phyloP scores from a whole-genome alignment of 371 early-diverging fungal genomes.

The Gilbertella persicaria region DNA sequence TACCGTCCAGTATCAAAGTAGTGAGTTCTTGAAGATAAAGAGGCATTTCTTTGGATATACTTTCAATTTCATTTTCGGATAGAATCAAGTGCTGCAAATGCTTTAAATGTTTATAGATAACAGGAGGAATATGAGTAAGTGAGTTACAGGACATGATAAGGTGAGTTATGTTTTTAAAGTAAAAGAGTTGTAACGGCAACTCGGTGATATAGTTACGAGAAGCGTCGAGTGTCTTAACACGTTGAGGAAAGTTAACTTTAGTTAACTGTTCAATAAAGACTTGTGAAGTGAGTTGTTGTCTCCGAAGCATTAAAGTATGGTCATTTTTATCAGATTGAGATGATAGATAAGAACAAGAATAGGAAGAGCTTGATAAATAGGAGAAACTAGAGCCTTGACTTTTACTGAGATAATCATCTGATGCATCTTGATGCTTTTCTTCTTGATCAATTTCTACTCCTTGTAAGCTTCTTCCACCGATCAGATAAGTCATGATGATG shows the following conservation, averaged over 20 bases:
- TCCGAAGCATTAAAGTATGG: not conserved
- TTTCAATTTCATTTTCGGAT: conserved; percentile 50
- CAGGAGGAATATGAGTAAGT: conserved; percentile 47
- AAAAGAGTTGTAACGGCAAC: conserved; percentile 29
- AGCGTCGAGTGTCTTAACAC: conserved; percentile 38
- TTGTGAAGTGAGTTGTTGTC: conserved; percentile 4
- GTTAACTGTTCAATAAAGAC: conserved; percentile 2
- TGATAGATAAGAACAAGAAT: too few species aligned
- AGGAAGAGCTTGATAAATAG: too few species aligned
- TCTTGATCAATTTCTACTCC: not conserved
- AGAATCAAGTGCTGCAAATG: conserved; percentile 54
- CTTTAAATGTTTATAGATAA: conserved; percentile 46
- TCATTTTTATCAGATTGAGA: too few species aligned
- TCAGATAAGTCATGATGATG: not conserved
- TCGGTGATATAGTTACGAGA: conserved; percentile 44
- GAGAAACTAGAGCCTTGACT: too few species aligned
- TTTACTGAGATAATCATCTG: too few species aligned
- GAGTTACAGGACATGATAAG: conserved; percentile 60
- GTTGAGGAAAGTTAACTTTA: not conserved
- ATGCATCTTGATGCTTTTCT: not conserved
- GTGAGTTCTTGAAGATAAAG: conserved; percentile 37
- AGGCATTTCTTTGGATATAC: conserved; percentile 49
- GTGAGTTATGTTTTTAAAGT: conserved; percentile 26
- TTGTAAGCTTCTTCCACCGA: not conserved
- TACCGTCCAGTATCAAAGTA: conserved; percentile 47